These are phyloP conservation scores for Flaveria sonorensis DNA, from an alignment of 129 eudicot species.

Conservation along the genomic window DNA sequence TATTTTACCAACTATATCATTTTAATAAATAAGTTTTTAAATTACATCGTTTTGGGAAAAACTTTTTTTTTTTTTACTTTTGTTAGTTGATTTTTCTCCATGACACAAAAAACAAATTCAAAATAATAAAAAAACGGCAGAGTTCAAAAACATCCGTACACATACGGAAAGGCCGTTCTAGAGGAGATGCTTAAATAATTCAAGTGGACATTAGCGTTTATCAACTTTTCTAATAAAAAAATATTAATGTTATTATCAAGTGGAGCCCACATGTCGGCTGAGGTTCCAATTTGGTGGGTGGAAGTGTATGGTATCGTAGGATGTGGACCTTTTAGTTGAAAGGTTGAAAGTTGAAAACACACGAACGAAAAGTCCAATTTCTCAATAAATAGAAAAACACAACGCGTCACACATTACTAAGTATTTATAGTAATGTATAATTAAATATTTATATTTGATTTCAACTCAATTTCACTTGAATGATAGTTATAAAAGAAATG, in stretches of 20 bases:
- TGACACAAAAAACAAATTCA: background rate
- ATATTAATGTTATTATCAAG: background rate
- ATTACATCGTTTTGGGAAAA: no score
- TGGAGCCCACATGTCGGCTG: constrained; percentile 25
- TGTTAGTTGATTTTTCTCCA: background rate
- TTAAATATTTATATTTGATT: no score
- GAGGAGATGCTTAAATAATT: constrained; percentile 7
- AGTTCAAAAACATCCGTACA: constrained; percentile 18
- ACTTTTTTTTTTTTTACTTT: no score
- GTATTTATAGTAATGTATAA: no score
- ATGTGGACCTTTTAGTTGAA: constrained; percentile 23
- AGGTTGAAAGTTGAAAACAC: constrained; percentile 25
- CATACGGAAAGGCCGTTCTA: constrained; percentile 18
- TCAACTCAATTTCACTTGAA: no score
- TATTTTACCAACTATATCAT: no score
- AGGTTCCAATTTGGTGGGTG: constrained; percentile 38
- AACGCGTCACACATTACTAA: no score
- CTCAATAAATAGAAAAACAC: no score
- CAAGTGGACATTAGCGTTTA: background rate
- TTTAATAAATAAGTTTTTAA: no score
- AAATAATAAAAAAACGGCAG: background rate
- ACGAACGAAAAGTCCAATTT: constrained; percentile 11
- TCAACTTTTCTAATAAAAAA: background rate
- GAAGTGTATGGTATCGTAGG: constrained; percentile 34
- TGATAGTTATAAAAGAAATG: no score